Evolutionary conservation across 1,284 basidiomycete species (phyloP), one percentile per base, ranked within the genome.

Genomic region (Phellopilus nigrolimitatus): DNA sequence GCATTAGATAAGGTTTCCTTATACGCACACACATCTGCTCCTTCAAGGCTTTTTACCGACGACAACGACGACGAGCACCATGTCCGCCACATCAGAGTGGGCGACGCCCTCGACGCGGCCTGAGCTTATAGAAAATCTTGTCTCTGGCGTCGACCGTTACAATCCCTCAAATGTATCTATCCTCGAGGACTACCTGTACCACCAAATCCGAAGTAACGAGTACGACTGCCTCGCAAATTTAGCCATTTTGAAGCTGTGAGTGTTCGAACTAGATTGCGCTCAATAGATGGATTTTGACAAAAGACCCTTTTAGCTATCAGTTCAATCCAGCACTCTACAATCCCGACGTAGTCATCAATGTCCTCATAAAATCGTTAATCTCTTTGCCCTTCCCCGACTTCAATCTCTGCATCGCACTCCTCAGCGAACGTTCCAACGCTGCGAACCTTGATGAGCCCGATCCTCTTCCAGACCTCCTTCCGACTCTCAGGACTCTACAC

Each of bases 301-400:
- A 7, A 15, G 45, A 58, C 12, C 27, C 27, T 27, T 48, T 19
- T 56, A 97, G 93, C 51, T 97, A 97, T 71, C 95, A 98, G 66
- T 97, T 97, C 74, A 98, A 98, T 73, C 84, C 91, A 15, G 83
- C 90, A 66, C 80, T 95, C 39, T 91, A 91, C 71, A 95, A 95
- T 71, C 84, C 91, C 6, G 91, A 95, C 62, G 88, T 95, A 17
- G 88, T 94, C 60, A 77, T 95, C 69, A 91, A 95, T 73, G 91
- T 98, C 66, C 88, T 98, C 63, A 79, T 94, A 68, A 97, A 97
- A 76, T 80, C 93, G 17, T 79, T 98, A 51, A 84, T 88, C 25
- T 79, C 83, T 2, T 76, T 82, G 31, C 88, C 91, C 34, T 82
- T 89, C 46, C 91, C 94, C 55, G 95, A 98, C 67, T 97, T 95